Evolutionary conservation across 352 stramenopile genomes (phyloP).

Genomic region (Globisporangium cederbergense): DNA sequence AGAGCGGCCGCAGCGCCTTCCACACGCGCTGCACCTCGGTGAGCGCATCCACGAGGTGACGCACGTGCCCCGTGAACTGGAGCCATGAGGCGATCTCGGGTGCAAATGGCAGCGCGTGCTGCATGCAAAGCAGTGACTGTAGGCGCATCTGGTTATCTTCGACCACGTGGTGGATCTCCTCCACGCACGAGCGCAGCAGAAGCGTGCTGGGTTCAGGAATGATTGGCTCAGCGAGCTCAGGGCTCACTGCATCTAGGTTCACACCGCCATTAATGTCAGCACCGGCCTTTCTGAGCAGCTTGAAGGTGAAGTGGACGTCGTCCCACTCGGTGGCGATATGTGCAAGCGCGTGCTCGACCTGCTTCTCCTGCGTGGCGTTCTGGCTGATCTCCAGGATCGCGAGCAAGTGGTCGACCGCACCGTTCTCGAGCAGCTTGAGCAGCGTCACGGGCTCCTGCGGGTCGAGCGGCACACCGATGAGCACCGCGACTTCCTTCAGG

Average conservation of each 20-base stretch:
- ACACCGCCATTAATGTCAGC: too few relatives aligned
- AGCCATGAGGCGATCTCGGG: conserved; percentile 46
- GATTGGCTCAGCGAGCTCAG: background rate
- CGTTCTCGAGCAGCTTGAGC: conserved; percentile 69
- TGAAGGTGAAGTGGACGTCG: conserved; percentile 39
- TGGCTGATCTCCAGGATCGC: conserved; percentile 61
- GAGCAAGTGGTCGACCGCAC: conserved; percentile 47
- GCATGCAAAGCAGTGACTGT: conserved; percentile 45
- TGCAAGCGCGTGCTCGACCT: conserved; percentile 47
- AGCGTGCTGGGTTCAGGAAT: background rate
- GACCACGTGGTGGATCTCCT: conserved; percentile 42
- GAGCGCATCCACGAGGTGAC: conserved; percentile 37
- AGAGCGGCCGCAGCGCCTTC: conserved; percentile 46
- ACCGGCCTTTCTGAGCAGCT: conserved; percentile 11
- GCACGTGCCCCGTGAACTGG: conserved; percentile 39
- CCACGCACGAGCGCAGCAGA: conserved; percentile 35
- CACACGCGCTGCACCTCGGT: conserved; percentile 39
- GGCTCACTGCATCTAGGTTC: background rate
- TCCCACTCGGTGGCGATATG: conserved; percentile 54
- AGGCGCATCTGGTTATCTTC: conserved; percentile 61
- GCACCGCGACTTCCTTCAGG: conserved; percentile 45
- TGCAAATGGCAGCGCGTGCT: conserved; percentile 40
- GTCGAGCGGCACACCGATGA: conserved; percentile 47
- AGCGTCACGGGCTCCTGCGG: conserved; percentile 52
- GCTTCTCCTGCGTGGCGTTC: conserved; percentile 60